A percentile compares a stretch with the other conserved stretches of the same genome.
These are phyloP conservation scores for Strobilomyces confusus DNA, from an alignment of 768 basidiomycete genomes.

Conservation along the genomic window DNA sequence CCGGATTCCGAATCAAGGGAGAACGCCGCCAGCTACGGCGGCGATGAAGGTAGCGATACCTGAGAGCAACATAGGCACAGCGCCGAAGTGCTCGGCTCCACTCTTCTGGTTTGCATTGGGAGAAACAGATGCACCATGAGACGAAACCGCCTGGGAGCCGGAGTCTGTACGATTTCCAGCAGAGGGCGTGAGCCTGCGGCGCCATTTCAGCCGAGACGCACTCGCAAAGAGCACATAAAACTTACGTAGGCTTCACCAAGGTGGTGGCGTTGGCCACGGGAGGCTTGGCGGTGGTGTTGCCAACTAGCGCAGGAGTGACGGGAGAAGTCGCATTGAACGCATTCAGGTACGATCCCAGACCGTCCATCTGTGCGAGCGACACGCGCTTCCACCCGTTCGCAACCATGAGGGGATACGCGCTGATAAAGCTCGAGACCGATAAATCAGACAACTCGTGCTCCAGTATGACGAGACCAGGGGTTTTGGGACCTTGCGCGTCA, in stretches of 20 bases:
- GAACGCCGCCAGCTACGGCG: conserved; percentile 18
- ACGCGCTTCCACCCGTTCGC: conserved; percentile 67
- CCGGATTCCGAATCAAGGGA: conserved; percentile 16
- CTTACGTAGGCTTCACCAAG: conserved; percentile 6
- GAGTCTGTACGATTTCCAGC: background rate
- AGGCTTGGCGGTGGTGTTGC: conserved; percentile 12
- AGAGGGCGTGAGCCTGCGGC: conserved; percentile 4
- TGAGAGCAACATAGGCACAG: conserved; percentile 20
- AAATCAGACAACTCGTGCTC: conserved; percentile 74
- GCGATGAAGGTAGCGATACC: conserved; percentile 22
- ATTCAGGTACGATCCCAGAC: conserved; percentile 45
- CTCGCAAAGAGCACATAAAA: background rate
- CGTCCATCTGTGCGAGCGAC: conserved; percentile 48
- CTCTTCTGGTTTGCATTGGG: conserved; percentile 33
- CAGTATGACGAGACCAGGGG: conserved; percentile 74
- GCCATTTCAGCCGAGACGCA: background rate
- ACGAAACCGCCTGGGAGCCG: conserved; percentile 6
- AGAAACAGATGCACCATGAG: conserved; percentile 16
- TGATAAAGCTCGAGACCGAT: conserved; percentile 64
- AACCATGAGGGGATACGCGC: conserved; percentile 58
- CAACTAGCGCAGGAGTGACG: conserved; percentile 23
- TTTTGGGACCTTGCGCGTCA: conserved; percentile 50
- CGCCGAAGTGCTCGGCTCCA: conserved; percentile 25
- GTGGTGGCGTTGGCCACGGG: conserved; percentile 12
- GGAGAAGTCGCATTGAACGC: conserved; percentile 31